Evolutionary conservation across 768 basidiomycete species (phyloP).

Genomic region (Boletus sensibilis): DNA sequence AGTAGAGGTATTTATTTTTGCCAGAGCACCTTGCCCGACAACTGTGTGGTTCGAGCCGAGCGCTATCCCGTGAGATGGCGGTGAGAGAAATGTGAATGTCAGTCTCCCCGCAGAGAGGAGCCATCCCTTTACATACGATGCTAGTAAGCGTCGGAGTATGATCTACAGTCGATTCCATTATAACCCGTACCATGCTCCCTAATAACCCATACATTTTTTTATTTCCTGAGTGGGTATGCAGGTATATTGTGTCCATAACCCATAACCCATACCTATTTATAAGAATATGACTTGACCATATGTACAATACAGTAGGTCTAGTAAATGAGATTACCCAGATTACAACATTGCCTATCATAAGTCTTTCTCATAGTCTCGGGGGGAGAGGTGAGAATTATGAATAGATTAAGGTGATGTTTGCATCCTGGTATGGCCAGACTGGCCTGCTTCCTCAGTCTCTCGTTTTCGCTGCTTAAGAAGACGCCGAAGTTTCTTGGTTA

Average conservation of each 20-base stretch:
- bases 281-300: constrained; percentile 1
- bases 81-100: constrained; percentile 22
- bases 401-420: not conserved
- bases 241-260: no score
- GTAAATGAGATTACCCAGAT: constrained; percentile 7
- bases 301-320: constrained; percentile 11
- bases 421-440: constrained; percentile 1
- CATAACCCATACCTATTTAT: no score
- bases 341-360: constrained; percentile 15
- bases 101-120: constrained; percentile 20
- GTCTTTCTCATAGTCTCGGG: not conserved
- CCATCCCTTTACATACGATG: constrained; percentile 25
- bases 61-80: constrained; percentile 16
- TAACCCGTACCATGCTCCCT: no score
- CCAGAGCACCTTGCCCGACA: constrained; percentile 15
- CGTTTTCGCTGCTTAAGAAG: constrained; percentile 38
- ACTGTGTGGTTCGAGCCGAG: constrained; percentile 15
- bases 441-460: constrained; percentile 6
- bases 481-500: constrained; percentile 39
- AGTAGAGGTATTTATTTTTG: constrained; percentile 20
- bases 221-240: no score
- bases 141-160: constrained; percentile 18
- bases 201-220: no score
- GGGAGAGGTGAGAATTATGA: no score
- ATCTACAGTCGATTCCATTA: no score